phyloP scores from a whole-genome alignment of 495 filamentous ascomycete species.

The Letharia columbiana region DNA sequence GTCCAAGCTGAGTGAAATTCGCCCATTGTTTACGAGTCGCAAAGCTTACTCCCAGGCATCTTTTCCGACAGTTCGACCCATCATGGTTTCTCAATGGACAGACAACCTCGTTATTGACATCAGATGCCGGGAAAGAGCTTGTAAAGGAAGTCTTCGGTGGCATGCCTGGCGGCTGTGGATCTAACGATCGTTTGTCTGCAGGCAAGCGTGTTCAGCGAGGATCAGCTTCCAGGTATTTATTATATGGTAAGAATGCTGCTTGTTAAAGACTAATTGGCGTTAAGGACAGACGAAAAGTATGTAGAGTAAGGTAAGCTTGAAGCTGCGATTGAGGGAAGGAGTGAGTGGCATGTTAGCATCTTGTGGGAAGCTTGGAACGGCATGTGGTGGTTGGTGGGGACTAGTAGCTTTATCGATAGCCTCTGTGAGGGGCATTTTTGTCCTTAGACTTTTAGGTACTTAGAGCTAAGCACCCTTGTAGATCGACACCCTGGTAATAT shows the following conservation, averaged over 20 bases:
- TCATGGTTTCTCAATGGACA: conserved; percentile 95
- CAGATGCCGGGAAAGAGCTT: conserved; percentile 84
- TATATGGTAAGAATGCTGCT: background rate
- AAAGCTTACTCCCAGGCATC: conserved; percentile 87
- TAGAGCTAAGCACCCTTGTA: background rate
- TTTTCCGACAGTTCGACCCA: conserved; percentile 93
- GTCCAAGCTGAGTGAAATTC: background rate
- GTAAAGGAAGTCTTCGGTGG: conserved; percentile 81
- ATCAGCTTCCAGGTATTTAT: background rate
- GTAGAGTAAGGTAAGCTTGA: background rate
- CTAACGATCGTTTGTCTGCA: conserved; percentile 16
- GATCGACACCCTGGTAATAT: background rate
- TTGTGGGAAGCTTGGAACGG: conserved; percentile 6
- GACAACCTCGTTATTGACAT: conserved; percentile 90
- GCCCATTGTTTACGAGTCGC: conserved; percentile 3
- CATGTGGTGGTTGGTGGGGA: conserved; percentile 7
- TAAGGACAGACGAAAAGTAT: conserved; percentile 12
- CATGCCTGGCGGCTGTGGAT: conserved; percentile 40
- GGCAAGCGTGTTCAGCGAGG: conserved; percentile 8
- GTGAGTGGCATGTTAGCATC: conserved; percentile 1
- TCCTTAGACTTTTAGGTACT: background rate
- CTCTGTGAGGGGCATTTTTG: conserved; percentile 1
- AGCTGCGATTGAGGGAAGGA: conserved; percentile 10
- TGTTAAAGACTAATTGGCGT: conserved; percentile 14
- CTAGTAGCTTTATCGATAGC: conserved; percentile 9